Conservation (phyloP, 75 land plant genomes). For the Ceratopteris richardii region DNA sequence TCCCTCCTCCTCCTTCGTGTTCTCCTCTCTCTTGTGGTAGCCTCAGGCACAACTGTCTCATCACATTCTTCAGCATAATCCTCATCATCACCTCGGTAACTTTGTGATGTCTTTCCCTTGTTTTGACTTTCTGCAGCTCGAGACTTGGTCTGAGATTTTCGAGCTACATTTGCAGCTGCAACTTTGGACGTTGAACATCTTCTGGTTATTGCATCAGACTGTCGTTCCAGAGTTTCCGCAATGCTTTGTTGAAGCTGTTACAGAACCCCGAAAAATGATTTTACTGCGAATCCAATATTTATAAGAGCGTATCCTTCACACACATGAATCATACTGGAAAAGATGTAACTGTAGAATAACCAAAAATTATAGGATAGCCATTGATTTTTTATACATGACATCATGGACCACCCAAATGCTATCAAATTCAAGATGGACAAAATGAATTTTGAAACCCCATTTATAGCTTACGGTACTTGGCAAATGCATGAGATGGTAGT, state of each 20-base stretch:
- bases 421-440: too few relatives aligned
- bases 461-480: too few relatives aligned
- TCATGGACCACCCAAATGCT: too few relatives aligned
- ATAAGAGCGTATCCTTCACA: too few relatives aligned
- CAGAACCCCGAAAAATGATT: too few relatives aligned
- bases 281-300: too few relatives aligned
- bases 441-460: too few relatives aligned
- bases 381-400: too few relatives aligned
- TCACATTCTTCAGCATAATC: constrained; percentile 14
- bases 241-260: constrained; percentile 81
- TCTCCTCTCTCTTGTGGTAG: constrained; percentile 2
- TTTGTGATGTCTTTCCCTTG: constrained; percentile 21
- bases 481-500: too few relatives aligned
- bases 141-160: constrained; percentile 39
- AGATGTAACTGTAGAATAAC: too few relatives aligned
- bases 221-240: constrained; percentile 69
- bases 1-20: neutral
- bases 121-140: constrained; percentile 27
- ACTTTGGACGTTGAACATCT: constrained; percentile 48
- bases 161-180: constrained; percentile 41
- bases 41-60: neutral
- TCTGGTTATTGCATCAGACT: constrained; percentile 76
- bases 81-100: constrained; percentile 16
- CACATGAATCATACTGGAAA: too few relatives aligned
- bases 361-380: too few relatives aligned